Evolutionary conservation across 768 basidiomycete genomes (phyloP), one percentile per base, ranked within the genome.

Genomic region (Asterophora lycoperdoides): DNA sequence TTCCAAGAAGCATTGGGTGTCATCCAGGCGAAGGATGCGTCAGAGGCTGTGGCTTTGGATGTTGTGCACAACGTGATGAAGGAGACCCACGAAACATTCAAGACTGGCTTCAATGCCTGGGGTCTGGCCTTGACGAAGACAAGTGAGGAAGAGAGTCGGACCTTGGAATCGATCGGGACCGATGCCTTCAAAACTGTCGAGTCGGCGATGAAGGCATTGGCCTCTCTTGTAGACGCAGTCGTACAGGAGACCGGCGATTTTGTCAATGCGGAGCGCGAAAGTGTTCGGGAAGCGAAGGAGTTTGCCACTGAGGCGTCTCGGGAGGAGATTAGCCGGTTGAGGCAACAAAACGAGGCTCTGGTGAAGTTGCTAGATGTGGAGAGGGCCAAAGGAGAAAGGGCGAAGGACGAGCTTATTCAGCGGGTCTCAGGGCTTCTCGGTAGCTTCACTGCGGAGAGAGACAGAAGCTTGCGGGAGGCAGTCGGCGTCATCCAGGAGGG

Each of bases 391-490:
- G 77, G 85, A 0, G 80, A 84, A 19, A 78, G 75, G 41, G 79
- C 86, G 1, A 86, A 82, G 50, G 81, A 83, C 35, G 85, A 88
- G 34, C 64, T 95, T 10, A 65, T 93, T n/a, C 77, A 84, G 35
- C 84, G 83, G 33, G 75, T 95, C 42, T 86, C 88, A 1, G 72
- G 72, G 3, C 72, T 93, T 55, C 68, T 96, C 2, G 81, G 78
- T 9, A 83, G 79, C 20, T 94, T 86, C 63, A 76, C 83, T 26
- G 67, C 76, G 36, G 76, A 83, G 40, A 79, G 88, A 23, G 86
- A 93, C 60, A 70, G 74, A 13, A 79, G 79, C 15, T 68, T 93
- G 44, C 74, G 76, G 34, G 78, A 80, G 20, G 76, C 80, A 1
- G 72, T 89, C 43, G 68, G 68, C 1, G 61, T 67, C 35, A 67